phyloP scores from a whole-genome alignment of 2,329 filamentous ascomycete genomes.

The Ambrosiella beaveri region DNA sequence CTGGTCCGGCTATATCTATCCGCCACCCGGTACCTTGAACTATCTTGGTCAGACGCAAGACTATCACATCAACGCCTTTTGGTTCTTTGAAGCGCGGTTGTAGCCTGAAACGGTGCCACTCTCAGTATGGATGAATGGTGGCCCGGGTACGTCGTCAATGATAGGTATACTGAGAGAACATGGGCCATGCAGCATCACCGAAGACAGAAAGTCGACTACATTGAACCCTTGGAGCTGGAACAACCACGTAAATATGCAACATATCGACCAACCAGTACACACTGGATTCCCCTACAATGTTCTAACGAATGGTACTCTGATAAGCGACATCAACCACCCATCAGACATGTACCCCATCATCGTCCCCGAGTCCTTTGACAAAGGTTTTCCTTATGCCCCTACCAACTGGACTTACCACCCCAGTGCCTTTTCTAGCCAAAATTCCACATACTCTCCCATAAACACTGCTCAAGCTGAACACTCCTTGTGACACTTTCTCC shows the following conservation, averaged over 20 bases:
- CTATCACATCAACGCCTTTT: too few relatives aligned
- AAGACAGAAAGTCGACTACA: conserved; percentile 33
- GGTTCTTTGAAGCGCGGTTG: too few relatives aligned
- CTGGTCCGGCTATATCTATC: too few relatives aligned
- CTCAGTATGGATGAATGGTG: too few relatives aligned
- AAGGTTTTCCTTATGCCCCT: conserved; percentile 18
- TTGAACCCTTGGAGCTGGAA: conserved; percentile 51
- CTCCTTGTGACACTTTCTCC: conserved; percentile 48
- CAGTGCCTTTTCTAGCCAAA: background rate
- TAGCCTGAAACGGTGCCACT: too few relatives aligned
- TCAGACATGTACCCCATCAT: conserved; percentile 19
- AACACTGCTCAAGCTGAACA: conserved; percentile 34
- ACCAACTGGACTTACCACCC: conserved; percentile 4
- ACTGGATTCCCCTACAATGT: conserved; percentile 53
- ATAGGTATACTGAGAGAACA: conserved; percentile 45
- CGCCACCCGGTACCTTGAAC: too few relatives aligned
- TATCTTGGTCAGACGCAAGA: too few relatives aligned
- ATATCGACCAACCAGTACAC: conserved; percentile 47
- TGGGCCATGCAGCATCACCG: conserved; percentile 32
- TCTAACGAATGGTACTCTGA: conserved; percentile 38
- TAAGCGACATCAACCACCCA: conserved; percentile 26
- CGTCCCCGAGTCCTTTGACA: conserved; percentile 23
- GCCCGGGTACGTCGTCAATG: conserved; percentile 32
- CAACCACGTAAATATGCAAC: conserved; percentile 34
- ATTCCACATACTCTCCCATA: conserved; percentile 20